Base-by-base conservation (phyloP, 2,329 filamentous ascomycete genomes). In the Epichloe hybrida region DNA sequence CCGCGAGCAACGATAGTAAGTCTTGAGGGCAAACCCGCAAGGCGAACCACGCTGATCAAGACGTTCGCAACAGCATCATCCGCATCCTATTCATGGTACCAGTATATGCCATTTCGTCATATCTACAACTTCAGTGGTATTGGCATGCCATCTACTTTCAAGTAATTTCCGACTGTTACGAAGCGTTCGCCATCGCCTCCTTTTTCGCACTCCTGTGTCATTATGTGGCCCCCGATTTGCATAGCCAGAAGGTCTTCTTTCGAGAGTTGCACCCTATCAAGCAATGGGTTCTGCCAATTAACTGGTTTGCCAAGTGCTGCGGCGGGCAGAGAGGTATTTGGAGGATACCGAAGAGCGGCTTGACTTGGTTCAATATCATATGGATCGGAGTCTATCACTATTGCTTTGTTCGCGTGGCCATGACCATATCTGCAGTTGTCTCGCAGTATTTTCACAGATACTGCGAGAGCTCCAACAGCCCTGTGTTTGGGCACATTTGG, bases 311-410 rank as follows among this genome's bases (percentile, higher is more conserved):
- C 56, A 81, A 77, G 59, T 86, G 81, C 62, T 85, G 80, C 51
- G 83, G 86, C 38, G 84, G 84, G 36, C 66, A 85, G 53, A 71
- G 77, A 49, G 86, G 87, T 0, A 73, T 76, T 27, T 83, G 86
- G 74, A 76, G 86, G 57, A 84, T 76, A n/a, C 88, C 88, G 0
- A 73, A 77, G 57, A 93, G 84, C 65, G 88, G 88, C 1, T 69
- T 94, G 64, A 94, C 88, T 1, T 93, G 87, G 87, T 94, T 94
- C 69, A 95, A 95, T 64, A 81, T 90, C 53, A 75, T 90, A 58
- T 93, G 85, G 85, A 76, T 86, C 45, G 82, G 83, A 50, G 76
- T 93, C 50, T 94, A 90, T 67, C 88, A 94, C 61, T 94, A 93
- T 69, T 89, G 86, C 69, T 82, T 91, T 60, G 80, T 91, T 55